These are phyloP conservation scores for Trametes hirsuta DNA, from an alignment of 1,284 basidiomycete genomes.

Conservation along the genomic window DNA sequence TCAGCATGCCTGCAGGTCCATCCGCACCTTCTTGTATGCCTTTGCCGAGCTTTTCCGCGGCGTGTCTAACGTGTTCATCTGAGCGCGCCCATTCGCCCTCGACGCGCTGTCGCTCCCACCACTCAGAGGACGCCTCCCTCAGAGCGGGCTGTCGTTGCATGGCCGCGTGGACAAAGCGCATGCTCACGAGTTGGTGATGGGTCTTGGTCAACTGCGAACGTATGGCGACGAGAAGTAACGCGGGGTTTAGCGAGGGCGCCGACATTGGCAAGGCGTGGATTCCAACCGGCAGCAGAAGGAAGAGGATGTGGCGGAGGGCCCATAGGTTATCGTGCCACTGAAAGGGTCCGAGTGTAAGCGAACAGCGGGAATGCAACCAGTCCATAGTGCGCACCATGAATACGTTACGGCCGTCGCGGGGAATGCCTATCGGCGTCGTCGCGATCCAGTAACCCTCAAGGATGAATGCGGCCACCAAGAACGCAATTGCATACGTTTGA, in stretches of 20 bases:
- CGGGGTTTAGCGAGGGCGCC: slow-evolving; percentile 27
- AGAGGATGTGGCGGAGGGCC: slow-evolving; percentile 55
- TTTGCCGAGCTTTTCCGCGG: slow-evolving; percentile 52
- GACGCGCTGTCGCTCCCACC: slow-evolving; percentile 59
- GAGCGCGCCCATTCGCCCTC: slow-evolving; percentile 52
- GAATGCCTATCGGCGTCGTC: slow-evolving; percentile 49
- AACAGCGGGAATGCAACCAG: background rate
- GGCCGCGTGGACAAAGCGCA: slow-evolving; percentile 57
- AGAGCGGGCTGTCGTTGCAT: slow-evolving; percentile 55
- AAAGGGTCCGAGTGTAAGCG: background rate
- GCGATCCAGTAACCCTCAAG: slow-evolving; percentile 58
- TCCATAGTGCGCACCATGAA: slow-evolving; percentile 54
- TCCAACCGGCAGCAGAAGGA: slow-evolving; percentile 58
- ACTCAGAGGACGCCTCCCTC: slow-evolving; percentile 47
- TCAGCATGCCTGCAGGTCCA: slow-evolving; percentile 16
- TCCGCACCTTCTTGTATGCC: slow-evolving; percentile 42
- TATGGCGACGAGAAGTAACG: slow-evolving; percentile 44
- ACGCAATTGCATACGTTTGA: slow-evolving; percentile 51
- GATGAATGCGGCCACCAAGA: slow-evolving; percentile 50
- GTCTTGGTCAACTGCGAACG: slow-evolving; percentile 32
- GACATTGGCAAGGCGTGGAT: slow-evolving; percentile 47
- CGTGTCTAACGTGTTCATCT: slow-evolving; percentile 50
- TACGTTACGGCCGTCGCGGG: slow-evolving; percentile 41
- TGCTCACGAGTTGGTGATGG: slow-evolving; percentile 46
- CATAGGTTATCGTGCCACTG: slow-evolving; percentile 71